A percentile compares a stretch with the other conserved stretches of the same genome.
Conservation (phyloP, 345 rosid genomes). For the Eucalyptus sp. region DNA sequence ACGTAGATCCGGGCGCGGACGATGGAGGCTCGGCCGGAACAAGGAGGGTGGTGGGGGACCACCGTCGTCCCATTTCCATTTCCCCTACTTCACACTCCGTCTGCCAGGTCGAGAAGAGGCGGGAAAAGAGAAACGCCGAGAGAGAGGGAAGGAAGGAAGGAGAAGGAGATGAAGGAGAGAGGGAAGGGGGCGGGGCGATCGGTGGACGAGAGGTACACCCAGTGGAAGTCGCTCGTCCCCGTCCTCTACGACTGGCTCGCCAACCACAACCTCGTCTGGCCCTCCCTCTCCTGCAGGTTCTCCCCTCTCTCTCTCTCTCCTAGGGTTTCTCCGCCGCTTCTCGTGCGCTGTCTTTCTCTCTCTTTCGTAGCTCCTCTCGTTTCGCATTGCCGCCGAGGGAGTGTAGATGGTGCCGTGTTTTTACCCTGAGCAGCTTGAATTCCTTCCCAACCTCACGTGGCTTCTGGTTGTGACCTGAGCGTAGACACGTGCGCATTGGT, state of each 20-base stretch:
- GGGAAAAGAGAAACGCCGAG: not conserved
- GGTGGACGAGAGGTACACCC: constrained; percentile 11
- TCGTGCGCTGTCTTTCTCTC: not conserved
- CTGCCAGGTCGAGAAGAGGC: not conserved
- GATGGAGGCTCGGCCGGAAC: not conserved
- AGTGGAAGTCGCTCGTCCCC: constrained; percentile 10
- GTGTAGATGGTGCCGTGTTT: not conserved
- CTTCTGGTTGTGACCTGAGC: not conserved
- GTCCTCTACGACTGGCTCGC: constrained; percentile 15
- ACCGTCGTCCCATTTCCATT: not conserved
- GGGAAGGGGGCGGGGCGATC: not conserved
- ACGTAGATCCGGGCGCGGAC: not conserved
- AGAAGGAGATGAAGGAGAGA: not conserved
- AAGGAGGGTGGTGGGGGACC: not conserved
- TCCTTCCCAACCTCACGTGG: not conserved
- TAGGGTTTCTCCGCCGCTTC: not conserved
- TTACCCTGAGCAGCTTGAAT: not conserved
- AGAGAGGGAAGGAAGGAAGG: not conserved
- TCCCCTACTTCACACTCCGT: not conserved
- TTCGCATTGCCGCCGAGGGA: not conserved
- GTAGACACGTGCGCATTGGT: not conserved
- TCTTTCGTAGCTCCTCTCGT: too few relatives aligned
- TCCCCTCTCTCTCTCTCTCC: not conserved
- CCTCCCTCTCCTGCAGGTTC: constrained; percentile 40
- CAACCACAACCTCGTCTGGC: constrained; percentile 19